These are phyloP conservation scores for Mortierella sp. DNA, from an alignment of 371 early-diverging fungal genomes.

Conservation along the genomic window DNA sequence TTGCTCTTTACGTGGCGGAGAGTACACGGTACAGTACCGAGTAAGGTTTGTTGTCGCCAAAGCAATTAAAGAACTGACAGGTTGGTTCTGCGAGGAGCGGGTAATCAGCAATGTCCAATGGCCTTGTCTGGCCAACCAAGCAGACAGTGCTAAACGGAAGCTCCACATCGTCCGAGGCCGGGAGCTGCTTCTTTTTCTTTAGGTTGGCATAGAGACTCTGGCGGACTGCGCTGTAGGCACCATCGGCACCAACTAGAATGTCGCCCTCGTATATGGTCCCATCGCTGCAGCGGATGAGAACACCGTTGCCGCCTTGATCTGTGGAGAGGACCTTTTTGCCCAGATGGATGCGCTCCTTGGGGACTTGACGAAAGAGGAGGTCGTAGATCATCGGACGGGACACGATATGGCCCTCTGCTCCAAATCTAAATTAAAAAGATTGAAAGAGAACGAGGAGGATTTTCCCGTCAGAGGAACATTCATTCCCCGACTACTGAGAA, in stretches of 20 bases:
- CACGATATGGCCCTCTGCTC: background rate
- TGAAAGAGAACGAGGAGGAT: background rate
- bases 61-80: conserved; percentile 13
- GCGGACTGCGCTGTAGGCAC: conserved; percentile 36
- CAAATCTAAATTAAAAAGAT: background rate
- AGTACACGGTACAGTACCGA: too few species aligned
- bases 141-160: conserved; percentile 28
- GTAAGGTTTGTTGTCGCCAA: conserved; percentile 30
- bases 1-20: too few species aligned
- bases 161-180: conserved; percentile 15
- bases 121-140: conserved; percentile 34
- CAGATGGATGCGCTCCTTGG: background rate
- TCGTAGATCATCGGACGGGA: background rate
- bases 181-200: conserved; percentile 1
- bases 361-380: background rate
- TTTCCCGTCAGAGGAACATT: too few species aligned
- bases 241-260: conserved; percentile 46
- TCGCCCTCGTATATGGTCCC: conserved; percentile 32
- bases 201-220: conserved; percentile 34
- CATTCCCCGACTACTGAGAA: too few species aligned
- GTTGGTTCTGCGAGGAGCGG: conserved; percentile 13
- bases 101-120: conserved; percentile 18
- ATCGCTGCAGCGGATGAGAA: background rate
- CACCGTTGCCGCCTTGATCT: background rate
- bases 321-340: background rate